Evolutionary conservation across 176 grass and related monocot species (phyloP).

Genomic region (Thinopyrum elongatum): DNA sequence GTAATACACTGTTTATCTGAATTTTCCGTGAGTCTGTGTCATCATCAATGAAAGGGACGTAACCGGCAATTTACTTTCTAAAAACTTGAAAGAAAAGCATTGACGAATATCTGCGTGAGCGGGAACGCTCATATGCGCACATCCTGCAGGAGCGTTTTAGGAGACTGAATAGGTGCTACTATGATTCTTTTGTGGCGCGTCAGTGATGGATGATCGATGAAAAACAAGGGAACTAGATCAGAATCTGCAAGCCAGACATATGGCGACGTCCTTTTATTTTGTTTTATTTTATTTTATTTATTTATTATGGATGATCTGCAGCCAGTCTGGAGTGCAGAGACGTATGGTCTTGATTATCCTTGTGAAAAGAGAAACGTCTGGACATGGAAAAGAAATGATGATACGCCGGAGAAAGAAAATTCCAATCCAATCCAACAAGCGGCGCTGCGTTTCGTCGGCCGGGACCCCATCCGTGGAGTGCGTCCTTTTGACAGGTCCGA

Average conservation of each 20-base stretch:
- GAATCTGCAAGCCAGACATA: no score
- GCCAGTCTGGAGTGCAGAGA: background rate
- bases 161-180: background rate
- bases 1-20: no score
- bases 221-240: no score
- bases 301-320: background rate
- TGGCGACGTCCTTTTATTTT: no score
- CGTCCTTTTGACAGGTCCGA: background rate
- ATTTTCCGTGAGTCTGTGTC: no score
- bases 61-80: no score
- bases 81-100: no score
- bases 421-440: background rate
- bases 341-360: background rate
- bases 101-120: no score
- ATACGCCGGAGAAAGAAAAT: background rate
- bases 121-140: no score
- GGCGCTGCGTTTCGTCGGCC: background rate
- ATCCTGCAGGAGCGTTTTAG: no score
- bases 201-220: background rate
- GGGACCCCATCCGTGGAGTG: background rate
- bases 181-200: background rate
- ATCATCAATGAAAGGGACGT: no score
- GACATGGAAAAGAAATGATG: background rate
- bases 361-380: background rate
- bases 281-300: no score